Evolutionary conservation across 2,329 filamentous ascomycete species (phyloP).

Genomic region (Cercospora zeae-maydis): DNA sequence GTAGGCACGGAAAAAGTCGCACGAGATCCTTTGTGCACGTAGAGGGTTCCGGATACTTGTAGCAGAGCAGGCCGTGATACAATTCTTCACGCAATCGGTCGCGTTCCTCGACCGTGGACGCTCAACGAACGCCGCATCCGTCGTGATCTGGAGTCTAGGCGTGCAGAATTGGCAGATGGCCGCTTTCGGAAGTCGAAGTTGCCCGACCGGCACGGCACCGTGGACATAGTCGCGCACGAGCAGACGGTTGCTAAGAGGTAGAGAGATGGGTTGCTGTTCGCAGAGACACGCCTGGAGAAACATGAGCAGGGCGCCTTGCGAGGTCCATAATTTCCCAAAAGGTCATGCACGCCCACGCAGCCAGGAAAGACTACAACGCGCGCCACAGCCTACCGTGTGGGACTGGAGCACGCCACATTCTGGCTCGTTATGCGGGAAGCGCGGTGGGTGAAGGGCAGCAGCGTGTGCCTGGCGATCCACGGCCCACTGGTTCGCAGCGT

Average conservation of each 20-base stretch:
- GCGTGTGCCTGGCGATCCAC: slow-evolving; percentile 22
- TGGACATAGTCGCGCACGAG: slow-evolving; percentile 20
- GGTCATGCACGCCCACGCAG: slow-evolving; percentile 29
- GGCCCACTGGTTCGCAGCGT: slow-evolving; percentile 23
- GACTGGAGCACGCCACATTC: slow-evolving; percentile 25
- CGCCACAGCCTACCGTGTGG: slow-evolving; percentile 34
- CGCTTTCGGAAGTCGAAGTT: slow-evolving; percentile 34
- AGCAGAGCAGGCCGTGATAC: slow-evolving; percentile 20
- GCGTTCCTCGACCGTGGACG: slow-evolving; percentile 30
- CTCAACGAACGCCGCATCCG: slow-evolving; percentile 34
- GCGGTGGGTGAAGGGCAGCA: slow-evolving; percentile 12
- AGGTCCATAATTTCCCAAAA: slow-evolving; percentile 31
- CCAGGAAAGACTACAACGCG: slow-evolving; percentile 30
- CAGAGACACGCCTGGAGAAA: slow-evolving; percentile 25
- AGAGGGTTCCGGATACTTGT: slow-evolving; percentile 33
- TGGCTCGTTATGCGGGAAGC: slow-evolving; percentile 12
- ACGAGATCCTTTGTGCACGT: slow-evolving; percentile 37
- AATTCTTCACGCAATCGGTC: background rate
- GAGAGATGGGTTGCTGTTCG: slow-evolving; percentile 21
- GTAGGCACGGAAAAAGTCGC: slow-evolving; percentile 32
- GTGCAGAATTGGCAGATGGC: slow-evolving; percentile 30
- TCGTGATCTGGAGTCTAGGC: slow-evolving; percentile 33
- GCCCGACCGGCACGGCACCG: slow-evolving; percentile 18
- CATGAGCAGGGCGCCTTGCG: slow-evolving; percentile 22
- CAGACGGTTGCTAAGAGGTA: slow-evolving; percentile 21